Conservation (phyloP, 2,329 filamentous ascomycete genomes). For the Calonectria naviculata region DNA sequence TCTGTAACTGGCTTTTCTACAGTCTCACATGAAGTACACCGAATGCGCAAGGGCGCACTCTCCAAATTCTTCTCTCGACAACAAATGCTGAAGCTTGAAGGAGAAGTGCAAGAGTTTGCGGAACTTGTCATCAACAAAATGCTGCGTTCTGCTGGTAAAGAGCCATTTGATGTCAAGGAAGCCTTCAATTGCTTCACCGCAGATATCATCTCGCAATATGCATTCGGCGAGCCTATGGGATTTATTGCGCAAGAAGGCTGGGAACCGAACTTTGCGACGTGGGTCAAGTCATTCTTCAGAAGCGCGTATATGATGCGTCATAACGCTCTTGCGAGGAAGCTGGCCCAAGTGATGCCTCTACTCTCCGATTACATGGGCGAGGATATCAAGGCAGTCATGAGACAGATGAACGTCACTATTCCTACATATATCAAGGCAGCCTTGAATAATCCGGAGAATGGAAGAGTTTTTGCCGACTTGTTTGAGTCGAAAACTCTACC, state of each 20-base stretch:
- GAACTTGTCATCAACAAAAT: constrained; percentile 44
- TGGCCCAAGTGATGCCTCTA: constrained; percentile 14
- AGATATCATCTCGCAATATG: constrained; percentile 51
- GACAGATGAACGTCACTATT: constrained; percentile 29
- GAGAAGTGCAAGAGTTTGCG: constrained; percentile 37
- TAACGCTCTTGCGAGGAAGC: constrained; percentile 40
- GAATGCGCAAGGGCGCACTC: constrained; percentile 43
- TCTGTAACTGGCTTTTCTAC: constrained; percentile 28
- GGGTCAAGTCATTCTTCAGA: constrained; percentile 45
- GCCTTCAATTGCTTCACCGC: constrained; percentile 53
- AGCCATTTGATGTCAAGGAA: constrained; percentile 46
- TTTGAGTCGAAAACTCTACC: constrained; percentile 40
- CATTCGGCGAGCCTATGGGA: constrained; percentile 51
- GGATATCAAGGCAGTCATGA: constrained; percentile 29
- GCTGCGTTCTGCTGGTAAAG: constrained; percentile 35
- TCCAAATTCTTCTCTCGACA: constrained; percentile 48
- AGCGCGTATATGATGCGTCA: constrained; percentile 49
- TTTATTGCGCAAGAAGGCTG: constrained; percentile 43
- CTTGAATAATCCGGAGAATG: constrained; percentile 21
- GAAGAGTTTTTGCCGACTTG: constrained; percentile 30
- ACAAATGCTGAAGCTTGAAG: constrained; percentile 43
- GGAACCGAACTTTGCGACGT: constrained; percentile 51
- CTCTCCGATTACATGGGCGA: constrained; percentile 28
- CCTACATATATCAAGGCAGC: constrained; percentile 21
- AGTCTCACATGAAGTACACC: constrained; percentile 47